Evolutionary conservation across 805 yeast species (phyloP), one percentile per base, ranked within the genome.

Genomic region (Wickerhamiella cacticola): DNA sequence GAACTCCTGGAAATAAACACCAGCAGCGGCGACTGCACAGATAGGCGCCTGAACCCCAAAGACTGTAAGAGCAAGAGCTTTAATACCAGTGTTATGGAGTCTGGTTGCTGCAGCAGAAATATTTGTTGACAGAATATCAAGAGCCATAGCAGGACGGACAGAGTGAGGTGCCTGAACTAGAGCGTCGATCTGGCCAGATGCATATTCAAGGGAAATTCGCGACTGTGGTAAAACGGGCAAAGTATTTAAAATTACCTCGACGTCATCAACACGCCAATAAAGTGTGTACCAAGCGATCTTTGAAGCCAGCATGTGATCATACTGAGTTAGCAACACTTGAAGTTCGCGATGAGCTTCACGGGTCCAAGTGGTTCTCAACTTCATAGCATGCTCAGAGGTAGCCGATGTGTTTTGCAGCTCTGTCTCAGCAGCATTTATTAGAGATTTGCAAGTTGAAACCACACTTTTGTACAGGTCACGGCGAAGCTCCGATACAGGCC

Each of bases 211-310:
- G n/a, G 50, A 25, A 6, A 55, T 51, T n/a, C 53, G 54, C 2
- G 68, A 47, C 10, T 50, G 47, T 1, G 67, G 66, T 45, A 66
- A 40, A 31, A 57, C 62, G 3, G 47, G 41, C 2, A 45, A 47
- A 7, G 50, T 43, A 21, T 50, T 31, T 3, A 58, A 52, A 6
- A 54, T 46, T n/a, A 55, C 56, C 33, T 61, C 59, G 2, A 67
- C 57, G 45, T 67, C 71, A 49, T 67, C 71, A 15, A 60, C 59
- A 7, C 55, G 53, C 46, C 52, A 57, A 48, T 63, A 67, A 23
- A 67, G 56, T 46, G 65, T 63, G 58, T 60, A 66, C 68, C 69
- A 67, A 2, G 66, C 59, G 23, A 65, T 49, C 7, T 50, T 48
- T 5, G 48, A 28, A 21, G 41, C 15, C 19, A 52, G 51, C 47